phyloP scores from a whole-genome alignment of 352 stramenopile species.

The Phytophthora constricta region DNA sequence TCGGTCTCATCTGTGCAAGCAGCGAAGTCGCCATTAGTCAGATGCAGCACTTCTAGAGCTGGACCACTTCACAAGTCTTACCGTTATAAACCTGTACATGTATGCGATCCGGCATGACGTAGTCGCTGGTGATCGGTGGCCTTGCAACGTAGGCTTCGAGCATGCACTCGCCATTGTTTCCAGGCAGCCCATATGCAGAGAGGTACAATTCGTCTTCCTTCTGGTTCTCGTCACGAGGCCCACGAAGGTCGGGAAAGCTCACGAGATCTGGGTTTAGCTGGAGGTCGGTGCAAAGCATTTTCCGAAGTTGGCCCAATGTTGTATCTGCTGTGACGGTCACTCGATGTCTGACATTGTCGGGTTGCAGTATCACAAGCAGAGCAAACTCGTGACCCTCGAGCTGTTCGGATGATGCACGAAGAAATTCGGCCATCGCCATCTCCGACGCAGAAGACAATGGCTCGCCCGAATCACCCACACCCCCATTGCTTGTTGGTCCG shows the following conservation, averaged over 20 bases:
- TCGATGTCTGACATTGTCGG: constrained; percentile 76
- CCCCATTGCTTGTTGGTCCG: neutral
- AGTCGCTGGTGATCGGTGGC: constrained; percentile 56
- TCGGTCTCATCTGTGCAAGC: constrained; percentile 47
- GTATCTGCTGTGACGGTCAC: constrained; percentile 59
- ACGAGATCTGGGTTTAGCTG: constrained; percentile 64
- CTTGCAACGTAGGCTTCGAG: constrained; percentile 61
- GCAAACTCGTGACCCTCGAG: constrained; percentile 47
- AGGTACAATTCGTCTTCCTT: constrained; percentile 49
- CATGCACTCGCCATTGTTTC: constrained; percentile 38
- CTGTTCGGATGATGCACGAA: constrained; percentile 30
- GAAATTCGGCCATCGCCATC: constrained; percentile 42
- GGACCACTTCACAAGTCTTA: constrained; percentile 11
- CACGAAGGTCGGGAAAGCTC: constrained; percentile 63
- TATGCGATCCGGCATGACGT: constrained; percentile 86
- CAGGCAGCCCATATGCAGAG: constrained; percentile 43
- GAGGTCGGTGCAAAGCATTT: constrained; percentile 66
- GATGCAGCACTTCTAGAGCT: neutral
- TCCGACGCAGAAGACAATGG: constrained; percentile 16
- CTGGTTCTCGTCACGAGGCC: constrained; percentile 30
- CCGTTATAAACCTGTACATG: constrained; percentile 79
- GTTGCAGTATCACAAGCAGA: constrained; percentile 74
- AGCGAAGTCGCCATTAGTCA: neutral
- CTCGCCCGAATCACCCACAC: constrained; percentile 6
- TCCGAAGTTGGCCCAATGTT: constrained; percentile 59